These are phyloP conservation scores for Cordyceps militaris DNA, from an alignment of 2,329 filamentous ascomycete species.

Conservation along the genomic window DNA sequence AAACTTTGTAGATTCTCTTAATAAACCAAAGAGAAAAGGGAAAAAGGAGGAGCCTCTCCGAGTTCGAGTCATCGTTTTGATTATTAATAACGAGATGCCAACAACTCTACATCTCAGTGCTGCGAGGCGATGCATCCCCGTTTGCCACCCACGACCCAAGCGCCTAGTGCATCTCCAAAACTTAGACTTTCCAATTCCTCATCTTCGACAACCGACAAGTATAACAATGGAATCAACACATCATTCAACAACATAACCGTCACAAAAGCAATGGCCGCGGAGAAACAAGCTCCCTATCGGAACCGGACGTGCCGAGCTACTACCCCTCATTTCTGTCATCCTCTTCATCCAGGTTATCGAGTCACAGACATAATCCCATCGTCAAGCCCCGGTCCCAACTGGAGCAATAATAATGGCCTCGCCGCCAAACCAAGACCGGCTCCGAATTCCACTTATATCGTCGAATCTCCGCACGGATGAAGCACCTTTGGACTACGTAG, in stretches of 20 bases:
- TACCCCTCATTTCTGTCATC: background rate
- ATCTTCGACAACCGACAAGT: background rate
- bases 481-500: background rate
- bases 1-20: too few relatives aligned
- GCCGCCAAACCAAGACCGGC: slow-evolving; percentile 6
- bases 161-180: too few relatives aligned
- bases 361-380: background rate
- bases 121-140: background rate
- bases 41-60: background rate
- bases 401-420: background rate
- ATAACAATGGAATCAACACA: background rate
- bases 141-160: background rate
- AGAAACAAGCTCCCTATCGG: background rate
- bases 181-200: background rate
- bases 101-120: background rate
- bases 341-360: background rate
- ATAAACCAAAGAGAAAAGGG: too few relatives aligned
- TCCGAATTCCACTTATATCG: background rate
- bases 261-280: background rate
- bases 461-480: background rate
- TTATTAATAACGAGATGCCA: background rate
- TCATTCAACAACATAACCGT: background rate
- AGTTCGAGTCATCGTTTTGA: background rate
- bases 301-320: background rate
- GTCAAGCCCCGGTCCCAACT: background rate